Evolutionary conservation across 1,284 basidiomycete genomes (phyloP), one percentile per base, ranked within the genome.

Genomic region (Ceratobasidium sp.): DNA sequence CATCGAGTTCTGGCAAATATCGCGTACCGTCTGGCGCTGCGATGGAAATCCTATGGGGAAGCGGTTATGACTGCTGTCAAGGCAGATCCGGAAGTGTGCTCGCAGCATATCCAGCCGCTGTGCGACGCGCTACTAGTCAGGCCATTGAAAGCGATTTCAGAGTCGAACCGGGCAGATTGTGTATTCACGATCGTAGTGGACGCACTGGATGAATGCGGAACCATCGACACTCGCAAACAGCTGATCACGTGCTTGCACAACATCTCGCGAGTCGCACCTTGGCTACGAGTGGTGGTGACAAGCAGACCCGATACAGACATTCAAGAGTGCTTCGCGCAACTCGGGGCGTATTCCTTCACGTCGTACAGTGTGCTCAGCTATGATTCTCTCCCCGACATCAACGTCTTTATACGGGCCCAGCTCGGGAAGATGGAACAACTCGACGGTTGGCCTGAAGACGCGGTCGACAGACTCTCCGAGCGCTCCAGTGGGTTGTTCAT

Each of bases 191-290:
- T 76, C 31, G n/a, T 76, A 0, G 39, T 74, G 27, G 75, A 76
- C 49, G 75, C 64, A 0, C 59, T 76, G 31, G 75, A 76, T 31
- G 75, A 76, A 51, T 71, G 66, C 53, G 59, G 69, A 27, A 24
- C 41, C 24, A 16, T 22, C 2, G 39, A 48, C n/a, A 37, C n/a
- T 34, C 58, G 59, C 7, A 34, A 27, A 16, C 58, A 24, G 14
- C 22, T 74, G 11, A 37, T 69, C 19, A 29, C 1, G 14, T 53
- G 59, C 37, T 29, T 71, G 0, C 51, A 27, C 11, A 27, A 39
- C n/a, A n/a, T n/a, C n/a, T n/a, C n/a, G n/a, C n/a, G n/a, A n/a
- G n/a, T n/a, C n/a, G n/a, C n/a, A n/a, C n/a, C n/a, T n/a, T n/a
- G n/a, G n/a, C n/a, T n/a, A n/a, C n/a, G n/a, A n/a, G n/a, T n/a